Base-by-base conservation (phyloP, 805 yeast genomes). In the Cyberlindnera euphorbiiphila region DNA sequence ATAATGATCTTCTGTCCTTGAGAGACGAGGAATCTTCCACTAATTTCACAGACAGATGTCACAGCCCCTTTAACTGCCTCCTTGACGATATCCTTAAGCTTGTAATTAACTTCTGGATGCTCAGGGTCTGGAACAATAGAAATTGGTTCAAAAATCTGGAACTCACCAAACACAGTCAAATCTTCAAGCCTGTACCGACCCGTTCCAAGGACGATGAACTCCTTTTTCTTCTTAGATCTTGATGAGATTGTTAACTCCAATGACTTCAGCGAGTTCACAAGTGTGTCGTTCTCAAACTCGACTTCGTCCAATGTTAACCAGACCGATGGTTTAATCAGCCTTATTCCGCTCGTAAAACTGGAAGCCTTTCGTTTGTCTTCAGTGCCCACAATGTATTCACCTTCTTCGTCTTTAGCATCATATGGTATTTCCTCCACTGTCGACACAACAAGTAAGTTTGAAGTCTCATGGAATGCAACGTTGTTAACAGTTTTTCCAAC, bases 71-170 rank as follows among this genome's bases (percentile, higher is more conserved):
- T 77, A 1, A 86, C 76, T 20, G 74, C 76, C 57, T 89, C 97
- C 33, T 74, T 71, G 33, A 77, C 77, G 9, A 85, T 66, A 48
- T 79, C 75, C 55, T 85, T 87, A 50, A 89, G 68, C 59, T 82
- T 85, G 56, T 76, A 84, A 49, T 79, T 81, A 2, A 88, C 80
- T 47, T 87, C 95, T 0, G 96, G 96, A 41, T 71, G 74, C 0
- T 82, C 88, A 1, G 91, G 91, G 53, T 87, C 96, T 0, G 96
- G 96, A 46, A 85, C 86, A 57, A 88, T 82, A 41, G 81, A 88
- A 37, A 83, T 79, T 21, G 85, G 69, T 46, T 88, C 95, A 51
- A 65, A 80, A 1, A 89, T 64, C 40, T 76, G 76, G 60, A 86
- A 83, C 1, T 80, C 67, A 0, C 98, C 98, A 51, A 78, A 76